Base-by-base conservation (phyloP, 352 stramenopile genomes). In the Thalassiosira ordinaria region DNA sequence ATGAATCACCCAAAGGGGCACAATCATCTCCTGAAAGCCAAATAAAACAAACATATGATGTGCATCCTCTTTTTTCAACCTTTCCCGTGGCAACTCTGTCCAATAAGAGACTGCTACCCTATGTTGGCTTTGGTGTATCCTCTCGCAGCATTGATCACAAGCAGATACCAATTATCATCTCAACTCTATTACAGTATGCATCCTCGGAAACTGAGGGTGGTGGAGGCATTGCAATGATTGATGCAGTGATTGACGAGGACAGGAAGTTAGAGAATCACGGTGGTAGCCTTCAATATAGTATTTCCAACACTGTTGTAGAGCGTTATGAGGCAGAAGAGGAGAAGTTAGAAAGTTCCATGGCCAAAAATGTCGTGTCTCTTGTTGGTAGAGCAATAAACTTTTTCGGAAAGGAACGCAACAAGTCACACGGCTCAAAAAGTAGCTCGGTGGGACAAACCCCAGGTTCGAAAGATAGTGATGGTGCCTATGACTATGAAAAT, bases 141-240 rank as follows among this genome's bases (percentile, higher is more conserved):
- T 74, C 68, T 9, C 61, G 44, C 31, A 78, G 71, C 35, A 57
- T 84, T 16, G 63, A 84, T 31, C 76, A 84, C 39, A 84, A 84
- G 44, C 37, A 79, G 63, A 75, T 84, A 56, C 76, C 76, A 18
- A 41, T 56, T 1, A 84, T 84, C 37, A 62, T 84, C 22, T 70
- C 69, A 44, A 84, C 60, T 35, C 55, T 84, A 26, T 68, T 84
- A 16, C 55, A 78, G 37, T 84, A 84, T 84, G 68, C 76, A 61
- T 71, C 49, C 27, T 69, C 68, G 18, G 76, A 84, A 31, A 84
- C 53, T 61, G 53, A 74, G 55, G 76, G 76, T 44, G 76, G 76
- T 39, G 76, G 76, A 14, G 76, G 76, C 0, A 80, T 84, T 44
- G 68, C 76, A 13, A 68, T 84, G 68, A 78, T 84, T 46, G 76